Base-by-base conservation (phyloP, 129 eudicot genomes). In the Flaveria robusta region DNA sequence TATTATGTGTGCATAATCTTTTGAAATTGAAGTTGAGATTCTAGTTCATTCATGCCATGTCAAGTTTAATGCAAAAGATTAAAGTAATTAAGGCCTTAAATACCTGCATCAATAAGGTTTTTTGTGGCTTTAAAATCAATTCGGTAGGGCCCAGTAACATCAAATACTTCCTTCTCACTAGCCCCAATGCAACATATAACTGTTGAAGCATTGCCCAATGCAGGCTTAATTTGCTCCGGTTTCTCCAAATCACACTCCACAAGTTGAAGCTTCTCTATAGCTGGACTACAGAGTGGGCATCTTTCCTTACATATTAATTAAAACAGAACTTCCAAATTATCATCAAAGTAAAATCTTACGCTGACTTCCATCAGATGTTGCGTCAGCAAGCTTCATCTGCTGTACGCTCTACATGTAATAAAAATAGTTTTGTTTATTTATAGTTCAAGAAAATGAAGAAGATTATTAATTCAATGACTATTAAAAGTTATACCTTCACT, bases 161-260 rank as follows among this genome's bases (percentile, higher is more conserved):
- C 98, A 74, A 87, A 86, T 54, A 94, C 54, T 70, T 94, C 98
- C 87, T 94, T 94, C 80, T 94, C 97, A 42, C 98, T 94, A 42
- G 98, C 98, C 54, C 98, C 98, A 81, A 94, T 91, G 87, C 97
- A 94, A 73, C 98, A 91, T 81, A 91, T 81, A 76, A 94, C 97
- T 18, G 79, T 74, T 29, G 97, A 91, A 34, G 98, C 90, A 63
- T 70, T 86, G 41, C 87, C 97, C 66, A 94, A 66, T 52, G 96
- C 97, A 9, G 93, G 77, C 54, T 82, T 84, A 76, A 94, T 91
- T 83, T 79, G 87, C 49, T 83, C 83, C 18, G 46, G 79, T 70
- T 86, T 88, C 91, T 94, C 98, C 87, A 94, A 78, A 72, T 94
- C 98, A 75, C 98, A 94, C 37, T 87, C 97, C 80, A 94, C 96